Base-by-base conservation (phyloP, 768 basidiomycete species). In the Boletus eberwhitei region DNA sequence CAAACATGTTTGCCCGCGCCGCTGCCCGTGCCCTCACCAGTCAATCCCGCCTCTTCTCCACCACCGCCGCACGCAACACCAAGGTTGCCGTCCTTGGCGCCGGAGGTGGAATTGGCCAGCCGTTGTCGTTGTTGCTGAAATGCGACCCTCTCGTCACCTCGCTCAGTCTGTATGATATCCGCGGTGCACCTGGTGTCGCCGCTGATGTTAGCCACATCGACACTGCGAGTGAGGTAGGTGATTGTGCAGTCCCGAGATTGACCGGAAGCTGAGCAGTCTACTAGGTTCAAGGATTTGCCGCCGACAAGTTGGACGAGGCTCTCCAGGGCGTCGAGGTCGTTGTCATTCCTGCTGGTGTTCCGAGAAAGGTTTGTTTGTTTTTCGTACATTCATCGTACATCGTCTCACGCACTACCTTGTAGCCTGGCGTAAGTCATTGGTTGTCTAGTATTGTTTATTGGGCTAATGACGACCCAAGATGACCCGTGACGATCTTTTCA, bases 341-440 rank as follows among this genome's bases (percentile, higher is more conserved):
- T 61, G 90, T 98, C 59, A 97, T 98, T 70, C 97, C 97, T 55
- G 97, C 97, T 75, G 97, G 97, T 83, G 96, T 99, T 58, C 97
- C 97, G 61, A 82, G 97, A 72, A 99, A 99, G 85, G 93, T 41
- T 8, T 22, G 43, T 19, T 13, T 12, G 42, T 19, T 48, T 24
- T 34, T 22, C 36, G 43, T 42, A 37, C 44, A 46, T 14, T 21
- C 1, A 6, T 32, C 53, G 11, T 26, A 35, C 38, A 1, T 52
- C 52, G 62, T 65, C 64, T 78, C 46, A 65, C 63, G 60, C 50
- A 60, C 64, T 39, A 55, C 66, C 63, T 56, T 62, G 35, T 66
- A 92, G 90, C 90, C 90, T 65, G 90, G 90, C 53, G 90, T 92
- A 79, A 84, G 90, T 83, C 22, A 21, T 50, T 22, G 21, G 38